Conservation (phyloP, 2,329 filamentous ascomycete genomes). For the Colletotrichum neosansevieriae region DNA sequence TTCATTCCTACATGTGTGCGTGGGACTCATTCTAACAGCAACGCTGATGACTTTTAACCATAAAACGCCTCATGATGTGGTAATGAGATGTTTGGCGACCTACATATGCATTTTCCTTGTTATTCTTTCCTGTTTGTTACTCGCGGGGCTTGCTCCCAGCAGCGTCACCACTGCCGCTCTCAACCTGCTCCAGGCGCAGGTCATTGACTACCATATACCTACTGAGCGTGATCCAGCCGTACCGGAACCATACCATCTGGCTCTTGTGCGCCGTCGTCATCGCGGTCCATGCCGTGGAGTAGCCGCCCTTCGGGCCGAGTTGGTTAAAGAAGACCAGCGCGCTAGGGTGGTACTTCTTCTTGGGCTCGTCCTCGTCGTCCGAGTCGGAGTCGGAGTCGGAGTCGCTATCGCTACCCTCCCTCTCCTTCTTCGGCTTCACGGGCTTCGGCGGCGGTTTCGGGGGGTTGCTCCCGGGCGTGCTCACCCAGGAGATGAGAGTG, state of each 20-base stretch:
- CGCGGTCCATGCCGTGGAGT: conserved; percentile 76
- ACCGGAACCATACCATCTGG: conserved; percentile 99
- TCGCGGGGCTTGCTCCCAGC: neutral
- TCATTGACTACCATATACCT: conserved; percentile 98
- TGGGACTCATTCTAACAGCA: neutral
- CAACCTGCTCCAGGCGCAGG: conserved; percentile 67
- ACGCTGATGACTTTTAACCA: neutral
- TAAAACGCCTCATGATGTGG: conserved; percentile 21
- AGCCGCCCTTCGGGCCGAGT: conserved; percentile 68
- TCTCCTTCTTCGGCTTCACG: conserved; percentile 35
- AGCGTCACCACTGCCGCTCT: neutral
- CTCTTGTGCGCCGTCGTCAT: conserved; percentile 93
- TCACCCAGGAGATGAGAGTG: conserved; percentile 71
- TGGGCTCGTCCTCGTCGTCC: conserved; percentile 41
- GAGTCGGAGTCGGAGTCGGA: conserved; percentile 46
- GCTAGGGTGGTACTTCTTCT: conserved; percentile 61
- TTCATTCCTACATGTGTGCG: too few relatives aligned
- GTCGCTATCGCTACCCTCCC: conserved; percentile 31
- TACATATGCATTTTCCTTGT: neutral
- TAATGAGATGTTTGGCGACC: conserved; percentile 14
- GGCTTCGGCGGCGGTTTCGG: conserved; percentile 22
- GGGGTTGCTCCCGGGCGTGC: conserved; percentile 49
- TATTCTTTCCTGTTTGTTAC: neutral
- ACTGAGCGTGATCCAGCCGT: conserved; percentile 91
- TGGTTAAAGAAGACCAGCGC: conserved; percentile 79